Evolutionary conservation across 23 red algal genomes (phyloP), one percentile per base, ranked within the genome.

Genomic region (Gracilaria gracilis): DNA sequence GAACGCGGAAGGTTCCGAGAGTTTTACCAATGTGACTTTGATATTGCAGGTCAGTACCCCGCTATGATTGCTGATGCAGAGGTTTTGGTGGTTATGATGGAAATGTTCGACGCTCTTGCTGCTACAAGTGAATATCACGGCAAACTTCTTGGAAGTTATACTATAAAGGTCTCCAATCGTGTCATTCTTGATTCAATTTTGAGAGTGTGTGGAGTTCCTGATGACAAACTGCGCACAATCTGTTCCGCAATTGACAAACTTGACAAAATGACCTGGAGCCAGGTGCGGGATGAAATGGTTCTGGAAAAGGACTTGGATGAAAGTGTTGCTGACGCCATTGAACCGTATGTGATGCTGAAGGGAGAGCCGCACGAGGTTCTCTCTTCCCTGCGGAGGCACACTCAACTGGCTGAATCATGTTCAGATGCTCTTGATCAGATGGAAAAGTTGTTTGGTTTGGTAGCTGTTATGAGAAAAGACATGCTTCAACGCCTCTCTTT

Each of bases 1-100:
- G 82, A 88, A 53, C 92, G 97, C 27, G 97, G 97, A 15, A 91
- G 97, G 12, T 99, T 95, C 61, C 91, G 97, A 78, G 97, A 99
- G 86, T 99, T 99, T 88, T 96, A 96, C 78, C 97, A 99, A 82
- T 99, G 97, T 36, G 97, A 99, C 84, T 99, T 96, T 49, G 97
- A 99, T 78, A 95, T 99, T 87, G 97, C 97, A 20, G 97, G 97
- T n/a, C 65, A 81, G 16, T 93, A 98, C 72, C 92, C 94, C 4
- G 39, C 88, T 16, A 98, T 98, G 93, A 67, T 98, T 13, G 14
- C 93, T 13, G 91, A 95, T 79, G 81, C 92, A 13, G 94, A 99
- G 92, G 95, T 96, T 27, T 76, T 99, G 66, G 92, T 88, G 35
- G 97, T 99, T 4, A 90, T 99, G 79, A 95, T 95, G 80, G 93